Evolutionary conservation across 805 yeast genomes (phyloP).

Genomic region (Komagataella kurtzmanii): DNA sequence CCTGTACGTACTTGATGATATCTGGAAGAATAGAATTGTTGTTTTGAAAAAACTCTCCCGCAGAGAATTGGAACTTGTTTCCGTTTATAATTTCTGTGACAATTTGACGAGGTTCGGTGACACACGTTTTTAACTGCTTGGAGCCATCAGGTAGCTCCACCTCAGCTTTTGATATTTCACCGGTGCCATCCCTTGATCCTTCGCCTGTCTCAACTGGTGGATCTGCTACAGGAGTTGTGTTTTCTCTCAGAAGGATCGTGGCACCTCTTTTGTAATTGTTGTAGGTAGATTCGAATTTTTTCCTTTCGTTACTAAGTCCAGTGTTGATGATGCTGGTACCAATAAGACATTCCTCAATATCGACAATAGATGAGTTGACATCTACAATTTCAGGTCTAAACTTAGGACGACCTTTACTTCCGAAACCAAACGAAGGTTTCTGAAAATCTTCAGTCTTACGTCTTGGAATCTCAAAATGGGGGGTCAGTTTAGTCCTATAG

Average conservation of each 20-base stretch:
- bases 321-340: constrained; percentile 71
- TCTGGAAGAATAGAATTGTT: constrained; percentile 81
- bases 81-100: constrained; percentile 71
- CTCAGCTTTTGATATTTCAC: constrained; percentile 24
- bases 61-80: constrained; percentile 72
- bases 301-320: constrained; percentile 63
- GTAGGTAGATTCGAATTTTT: constrained; percentile 31
- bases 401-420: constrained; percentile 64
- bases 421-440: constrained; percentile 79
- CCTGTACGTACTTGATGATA: constrained; percentile 71
- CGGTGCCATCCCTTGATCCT: constrained; percentile 30
- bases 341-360: constrained; percentile 87
- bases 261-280: constrained; percentile 62
- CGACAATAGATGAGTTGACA: constrained; percentile 49
- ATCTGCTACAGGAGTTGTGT: constrained; percentile 23
- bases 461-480: constrained; percentile 81
- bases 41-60: constrained; percentile 95
- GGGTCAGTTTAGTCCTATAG: constrained; percentile 90
- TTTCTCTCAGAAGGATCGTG: constrained; percentile 74
- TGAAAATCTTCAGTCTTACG: constrained; percentile 17
- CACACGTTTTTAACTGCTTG: constrained; percentile 42
- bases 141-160: constrained; percentile 12
- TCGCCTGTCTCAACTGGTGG: constrained; percentile 19
- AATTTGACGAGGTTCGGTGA: constrained; percentile 63
- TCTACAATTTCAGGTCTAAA: constrained; percentile 36